Evolutionary conservation across 1,139 yeast species (phyloP).

Genomic region (Debaryomyces sp.): DNA sequence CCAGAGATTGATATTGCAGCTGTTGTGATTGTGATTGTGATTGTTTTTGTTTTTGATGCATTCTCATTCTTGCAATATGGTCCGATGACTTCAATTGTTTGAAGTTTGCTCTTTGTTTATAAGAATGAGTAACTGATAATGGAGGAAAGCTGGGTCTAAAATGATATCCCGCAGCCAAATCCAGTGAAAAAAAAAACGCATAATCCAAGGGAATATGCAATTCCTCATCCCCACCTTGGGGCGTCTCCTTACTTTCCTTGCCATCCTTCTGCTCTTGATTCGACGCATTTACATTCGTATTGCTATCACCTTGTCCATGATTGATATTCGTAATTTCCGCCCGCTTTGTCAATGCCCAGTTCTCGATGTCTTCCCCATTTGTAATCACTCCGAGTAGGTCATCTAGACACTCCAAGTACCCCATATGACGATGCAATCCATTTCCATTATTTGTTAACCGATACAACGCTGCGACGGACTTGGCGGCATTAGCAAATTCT

Average conservation of each 20-base stretch:
- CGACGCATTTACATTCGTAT: neutral
- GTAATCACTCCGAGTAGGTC: slow-evolving; percentile 54
- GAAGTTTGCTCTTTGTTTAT: slow-evolving; percentile 15
- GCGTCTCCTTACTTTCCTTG: slow-evolving; percentile 1
- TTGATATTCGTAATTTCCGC: slow-evolving; percentile 43
- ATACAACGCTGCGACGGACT: slow-evolving; percentile 64
- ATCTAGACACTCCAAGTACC: slow-evolving; percentile 59
- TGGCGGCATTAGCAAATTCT: slow-evolving; percentile 66
- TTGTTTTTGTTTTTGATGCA: slow-evolving; percentile 6
- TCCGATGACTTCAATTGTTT: slow-evolving; percentile 15
- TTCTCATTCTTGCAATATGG: slow-evolving; percentile 12
- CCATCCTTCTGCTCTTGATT: slow-evolving; percentile 3
- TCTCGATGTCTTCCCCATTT: slow-evolving; percentile 51
- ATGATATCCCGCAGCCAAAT: slow-evolving; percentile 33
- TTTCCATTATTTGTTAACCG: slow-evolving; percentile 52
- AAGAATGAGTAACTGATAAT: slow-evolving; percentile 38
- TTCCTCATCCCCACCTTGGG: slow-evolving; percentile 5
- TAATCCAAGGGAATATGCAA: slow-evolving; percentile 36
- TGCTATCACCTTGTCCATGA: slow-evolving; percentile 1
- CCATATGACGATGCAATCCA: slow-evolving; percentile 47
- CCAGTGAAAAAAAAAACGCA: slow-evolving; percentile 38
- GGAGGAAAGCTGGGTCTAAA: slow-evolving; percentile 53
- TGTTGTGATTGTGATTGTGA: neutral
- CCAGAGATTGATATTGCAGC: slow-evolving; percentile 8
- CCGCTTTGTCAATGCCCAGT: slow-evolving; percentile 53